Conservation (phyloP, 495 filamentous ascomycete species). For the Echria macrotheca region DNA sequence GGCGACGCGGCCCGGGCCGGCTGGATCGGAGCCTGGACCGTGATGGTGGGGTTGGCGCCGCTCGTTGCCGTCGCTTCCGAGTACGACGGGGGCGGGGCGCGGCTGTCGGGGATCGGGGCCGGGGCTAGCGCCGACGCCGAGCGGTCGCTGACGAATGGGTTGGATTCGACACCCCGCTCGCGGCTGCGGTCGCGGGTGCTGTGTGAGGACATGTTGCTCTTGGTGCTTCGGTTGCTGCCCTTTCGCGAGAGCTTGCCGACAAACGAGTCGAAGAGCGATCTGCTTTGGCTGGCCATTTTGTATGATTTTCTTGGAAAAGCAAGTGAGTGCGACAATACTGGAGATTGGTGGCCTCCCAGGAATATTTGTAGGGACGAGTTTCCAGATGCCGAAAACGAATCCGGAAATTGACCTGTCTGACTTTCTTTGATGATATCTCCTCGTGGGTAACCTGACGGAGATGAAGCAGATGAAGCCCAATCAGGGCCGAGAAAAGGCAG, state of each 20-base stretch:
- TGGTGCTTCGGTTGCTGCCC: slow-evolving; percentile 8
- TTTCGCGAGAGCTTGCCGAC: slow-evolving; percentile 18
- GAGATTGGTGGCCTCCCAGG: no score
- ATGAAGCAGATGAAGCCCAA: no score
- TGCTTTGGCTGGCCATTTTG: slow-evolving; percentile 7
- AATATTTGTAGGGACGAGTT: no score
- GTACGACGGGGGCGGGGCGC: slow-evolving; percentile 17
- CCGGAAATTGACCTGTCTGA: no score
- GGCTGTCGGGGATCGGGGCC: slow-evolving; percentile 8
- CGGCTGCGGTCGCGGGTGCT: not conserved
- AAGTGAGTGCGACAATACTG: no score
- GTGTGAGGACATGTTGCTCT: not conserved
- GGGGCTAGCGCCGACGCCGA: not conserved
- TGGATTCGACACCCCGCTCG: not conserved
- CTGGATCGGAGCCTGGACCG: slow-evolving; percentile 3
- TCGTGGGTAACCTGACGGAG: no score
- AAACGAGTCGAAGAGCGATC: slow-evolving; percentile 19
- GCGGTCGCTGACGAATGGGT: slow-evolving; percentile 1
- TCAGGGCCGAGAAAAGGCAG: no score
- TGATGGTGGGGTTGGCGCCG: slow-evolving; percentile 16
- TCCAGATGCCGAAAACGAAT: no score
- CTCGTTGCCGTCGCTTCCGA: slow-evolving; percentile 6
- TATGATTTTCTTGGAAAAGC: slow-evolving; percentile 1
- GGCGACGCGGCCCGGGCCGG: slow-evolving; percentile 15
- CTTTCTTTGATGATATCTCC: no score